These are phyloP conservation scores for Pythium aristosporum DNA, from an alignment of 352 stramenopile species.

Conservation along the genomic window DNA sequence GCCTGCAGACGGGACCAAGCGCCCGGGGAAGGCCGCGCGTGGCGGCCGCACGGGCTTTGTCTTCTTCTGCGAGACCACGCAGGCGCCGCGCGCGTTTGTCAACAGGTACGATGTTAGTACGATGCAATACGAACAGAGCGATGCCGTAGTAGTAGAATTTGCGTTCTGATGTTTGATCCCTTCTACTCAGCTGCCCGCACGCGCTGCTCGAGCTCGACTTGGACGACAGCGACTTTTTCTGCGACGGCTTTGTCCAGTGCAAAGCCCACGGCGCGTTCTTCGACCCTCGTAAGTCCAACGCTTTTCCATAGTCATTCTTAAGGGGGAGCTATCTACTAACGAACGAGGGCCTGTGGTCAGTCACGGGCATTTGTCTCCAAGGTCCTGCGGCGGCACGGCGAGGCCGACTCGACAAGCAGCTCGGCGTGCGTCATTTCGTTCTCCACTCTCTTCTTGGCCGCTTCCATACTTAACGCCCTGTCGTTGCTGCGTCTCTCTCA, in stretches of 20 bases:
- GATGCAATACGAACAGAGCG: not conserved
- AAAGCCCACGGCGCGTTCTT: constrained; percentile 83
- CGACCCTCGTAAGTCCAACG: constrained; percentile 41
- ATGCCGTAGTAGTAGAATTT: not conserved
- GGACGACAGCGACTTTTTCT: constrained; percentile 83
- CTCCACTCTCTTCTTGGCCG: not conserved
- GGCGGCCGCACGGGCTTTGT: constrained; percentile 57
- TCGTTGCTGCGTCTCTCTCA: not conserved
- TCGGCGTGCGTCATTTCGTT: constrained; percentile 7
- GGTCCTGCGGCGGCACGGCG: constrained; percentile 41
- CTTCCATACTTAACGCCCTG: not conserved
- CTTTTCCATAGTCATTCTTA: not conserved
- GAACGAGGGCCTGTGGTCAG: constrained; percentile 9
- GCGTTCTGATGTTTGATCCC: not conserved
- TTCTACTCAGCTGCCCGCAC: constrained; percentile 49
- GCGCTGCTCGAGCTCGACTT: constrained; percentile 73
- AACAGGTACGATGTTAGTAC: constrained; percentile 34
- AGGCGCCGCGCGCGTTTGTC: constrained; percentile 50
- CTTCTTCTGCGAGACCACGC: constrained; percentile 48
- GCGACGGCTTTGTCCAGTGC: constrained; percentile 76
- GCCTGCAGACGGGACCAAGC: constrained; percentile 3
- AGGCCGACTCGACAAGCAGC: constrained; percentile 16
- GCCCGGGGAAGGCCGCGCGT: constrained; percentile 21
- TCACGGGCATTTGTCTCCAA: constrained; percentile 63
- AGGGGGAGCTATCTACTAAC: no score